Evolutionary conservation across 805 yeast species (phyloP).

Genomic region (Candida pseudofarinosa): DNA sequence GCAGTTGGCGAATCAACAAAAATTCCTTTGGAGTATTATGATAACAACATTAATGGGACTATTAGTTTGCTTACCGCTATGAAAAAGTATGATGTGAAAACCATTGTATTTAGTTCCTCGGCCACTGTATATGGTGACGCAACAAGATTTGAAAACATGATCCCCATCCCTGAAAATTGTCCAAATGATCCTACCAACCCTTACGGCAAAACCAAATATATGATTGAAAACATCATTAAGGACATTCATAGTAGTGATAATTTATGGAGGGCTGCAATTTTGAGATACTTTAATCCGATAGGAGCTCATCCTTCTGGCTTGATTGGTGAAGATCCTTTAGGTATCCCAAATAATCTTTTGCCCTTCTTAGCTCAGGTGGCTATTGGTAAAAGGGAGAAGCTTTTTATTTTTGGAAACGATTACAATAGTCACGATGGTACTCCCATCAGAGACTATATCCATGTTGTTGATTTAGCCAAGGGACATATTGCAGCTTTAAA

Average conservation of each 20-base stretch:
- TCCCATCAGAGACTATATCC: conserved; percentile 77
- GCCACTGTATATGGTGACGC: conserved; percentile 87
- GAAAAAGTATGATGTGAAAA: conserved; percentile 42
- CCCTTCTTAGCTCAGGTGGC: conserved; percentile 80
- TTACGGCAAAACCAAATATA: conserved; percentile 67
- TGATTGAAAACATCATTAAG: conserved; percentile 58
- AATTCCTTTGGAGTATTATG: conserved; percentile 65
- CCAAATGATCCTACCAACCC: conserved; percentile 75
- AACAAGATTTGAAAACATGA: conserved; percentile 64
- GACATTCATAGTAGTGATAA: conserved; percentile 49
- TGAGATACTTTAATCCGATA: conserved; percentile 79
- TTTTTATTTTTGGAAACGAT: conserved; percentile 69
- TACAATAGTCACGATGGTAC: conserved; percentile 73
- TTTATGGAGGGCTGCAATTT: conserved; percentile 52
- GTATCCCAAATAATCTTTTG: conserved; percentile 70
- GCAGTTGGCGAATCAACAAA: conserved; percentile 77
- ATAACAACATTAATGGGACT: conserved; percentile 65
- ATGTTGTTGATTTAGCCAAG: conserved; percentile 72
- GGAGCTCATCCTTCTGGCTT: conserved; percentile 83
- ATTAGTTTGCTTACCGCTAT: conserved; percentile 53
- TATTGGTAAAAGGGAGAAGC: conserved; percentile 60
- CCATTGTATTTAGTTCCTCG: conserved; percentile 69
- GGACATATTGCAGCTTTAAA: conserved; percentile 73
- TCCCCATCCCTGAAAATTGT: conserved; percentile 76
- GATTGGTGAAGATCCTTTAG: conserved; percentile 78